Evolutionary conservation across 148 eudicot species (phyloP).

Genomic region (Beta vulgaris): DNA sequence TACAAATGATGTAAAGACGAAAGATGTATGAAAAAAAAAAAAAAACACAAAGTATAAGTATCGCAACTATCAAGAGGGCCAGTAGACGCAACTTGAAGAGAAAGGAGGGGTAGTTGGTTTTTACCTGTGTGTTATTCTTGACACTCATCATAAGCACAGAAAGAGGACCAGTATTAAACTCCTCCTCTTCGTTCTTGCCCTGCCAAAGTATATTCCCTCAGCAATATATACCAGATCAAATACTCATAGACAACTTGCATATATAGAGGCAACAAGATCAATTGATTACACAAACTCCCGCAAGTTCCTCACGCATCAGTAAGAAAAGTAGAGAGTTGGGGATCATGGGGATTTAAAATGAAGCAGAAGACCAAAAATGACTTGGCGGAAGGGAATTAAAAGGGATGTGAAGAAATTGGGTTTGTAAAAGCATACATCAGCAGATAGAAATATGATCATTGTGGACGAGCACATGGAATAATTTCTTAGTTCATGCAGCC

Average conservation of each 20-base stretch:
- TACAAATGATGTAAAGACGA: not conserved
- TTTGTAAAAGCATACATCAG: too few species aligned
- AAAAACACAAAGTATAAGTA: too few species aligned
- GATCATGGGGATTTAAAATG: too few species aligned
- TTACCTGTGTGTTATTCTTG: conserved; percentile 88
- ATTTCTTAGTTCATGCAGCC: too few species aligned
- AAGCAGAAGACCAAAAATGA: too few species aligned
- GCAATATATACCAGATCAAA: not conserved
- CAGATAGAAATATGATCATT: too few species aligned
- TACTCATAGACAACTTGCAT: not conserved
- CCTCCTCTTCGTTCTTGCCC: conserved; percentile 90
- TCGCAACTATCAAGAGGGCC: too few species aligned
- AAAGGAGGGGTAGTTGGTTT: not conserved
- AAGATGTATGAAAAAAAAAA: not conserved
- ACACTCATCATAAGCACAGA: conserved; percentile 93
- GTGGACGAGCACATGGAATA: too few species aligned
- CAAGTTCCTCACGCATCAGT: too few species aligned
- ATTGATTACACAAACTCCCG: not conserved
- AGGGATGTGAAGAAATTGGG: too few species aligned
- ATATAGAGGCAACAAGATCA: not conserved
- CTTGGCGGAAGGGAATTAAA: too few species aligned
- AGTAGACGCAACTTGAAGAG: not conserved
- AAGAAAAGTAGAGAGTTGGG: too few species aligned
- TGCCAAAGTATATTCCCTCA: conserved; percentile 18
- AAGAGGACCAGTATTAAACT: conserved; percentile 90